Evolutionary conservation across 345 rosid genomes (phyloP).

Genomic region (Eucalyptus dawsonii): DNA sequence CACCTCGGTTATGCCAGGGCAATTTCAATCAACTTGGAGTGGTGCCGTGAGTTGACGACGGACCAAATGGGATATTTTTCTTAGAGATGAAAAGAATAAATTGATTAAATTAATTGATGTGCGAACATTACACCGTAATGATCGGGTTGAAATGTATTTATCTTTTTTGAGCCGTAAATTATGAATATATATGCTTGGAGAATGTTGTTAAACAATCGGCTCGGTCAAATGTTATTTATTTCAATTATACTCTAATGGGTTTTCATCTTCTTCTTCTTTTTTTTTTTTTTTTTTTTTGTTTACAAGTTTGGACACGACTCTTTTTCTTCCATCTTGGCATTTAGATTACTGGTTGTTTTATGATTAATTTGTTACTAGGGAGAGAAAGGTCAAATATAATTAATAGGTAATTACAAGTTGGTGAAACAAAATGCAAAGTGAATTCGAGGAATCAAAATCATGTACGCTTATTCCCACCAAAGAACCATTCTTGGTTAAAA

Average conservation of each 20-base stretch:
- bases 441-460: background rate
- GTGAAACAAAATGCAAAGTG: background rate
- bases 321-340: background rate
- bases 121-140: background rate
- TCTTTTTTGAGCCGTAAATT: background rate
- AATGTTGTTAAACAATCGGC: background rate
- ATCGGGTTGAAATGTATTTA: too few species aligned
- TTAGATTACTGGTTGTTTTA: background rate
- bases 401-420: background rate
- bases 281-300: fast-evolving
- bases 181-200: background rate
- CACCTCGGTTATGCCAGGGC: background rate
- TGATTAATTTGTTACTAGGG: background rate
- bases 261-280: background rate
- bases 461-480: background rate
- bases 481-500: background rate
- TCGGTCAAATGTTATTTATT: background rate
- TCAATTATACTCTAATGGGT: background rate
- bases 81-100: background rate
- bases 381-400: background rate
- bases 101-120: background rate
- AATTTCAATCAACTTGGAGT: background rate
- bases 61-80: background rate
- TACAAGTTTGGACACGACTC: background rate
- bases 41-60: background rate